Evolutionary conservation across 2,329 filamentous ascomycete genomes (phyloP).

Genomic region (Epichloe brachyelytri): DNA sequence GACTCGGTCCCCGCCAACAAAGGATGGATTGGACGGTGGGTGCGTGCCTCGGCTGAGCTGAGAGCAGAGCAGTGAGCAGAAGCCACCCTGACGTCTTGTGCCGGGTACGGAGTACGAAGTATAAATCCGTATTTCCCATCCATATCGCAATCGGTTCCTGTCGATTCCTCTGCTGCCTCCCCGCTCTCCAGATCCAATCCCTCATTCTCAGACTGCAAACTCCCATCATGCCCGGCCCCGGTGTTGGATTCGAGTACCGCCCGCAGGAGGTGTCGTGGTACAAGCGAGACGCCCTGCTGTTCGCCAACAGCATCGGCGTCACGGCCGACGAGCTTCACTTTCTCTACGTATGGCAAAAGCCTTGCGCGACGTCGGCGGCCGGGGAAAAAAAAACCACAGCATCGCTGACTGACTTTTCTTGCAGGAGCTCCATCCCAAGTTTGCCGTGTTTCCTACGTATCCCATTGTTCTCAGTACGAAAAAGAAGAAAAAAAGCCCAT

Average conservation of each 20-base stretch:
- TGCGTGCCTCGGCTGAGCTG: neutral
- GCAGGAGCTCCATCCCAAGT: constrained; percentile 77
- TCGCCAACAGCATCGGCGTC: constrained; percentile 78
- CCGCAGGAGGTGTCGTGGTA: constrained; percentile 66
- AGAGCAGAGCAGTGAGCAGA: too few species aligned
- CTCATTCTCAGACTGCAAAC: neutral
- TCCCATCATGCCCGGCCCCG: constrained; percentile 30
- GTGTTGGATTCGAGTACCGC: constrained; percentile 70
- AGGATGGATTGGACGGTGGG: too few species aligned
- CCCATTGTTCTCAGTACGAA: constrained; percentile 62
- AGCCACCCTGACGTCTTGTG: too few species aligned
- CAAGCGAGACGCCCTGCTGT: constrained; percentile 79
- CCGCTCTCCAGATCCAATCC: neutral
- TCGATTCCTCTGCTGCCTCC: too few species aligned
- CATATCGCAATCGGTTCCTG: too few species aligned
- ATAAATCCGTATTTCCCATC: too few species aligned
- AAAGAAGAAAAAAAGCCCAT: neutral
- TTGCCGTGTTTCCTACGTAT: constrained; percentile 82
- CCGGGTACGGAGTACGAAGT: too few species aligned
- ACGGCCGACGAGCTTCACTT: constrained; percentile 84
- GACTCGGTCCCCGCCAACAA: too few species aligned
- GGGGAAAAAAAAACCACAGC: neutral
- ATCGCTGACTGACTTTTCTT: neutral
- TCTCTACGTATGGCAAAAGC: constrained; percentile 52
- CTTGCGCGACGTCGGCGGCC: neutral